A percentile compares a stretch with the other conserved stretches of the same genome.
Evolutionary conservation across 2,329 filamentous ascomycete species (phyloP).

Genomic region (Talaromyces atroroseus): DNA sequence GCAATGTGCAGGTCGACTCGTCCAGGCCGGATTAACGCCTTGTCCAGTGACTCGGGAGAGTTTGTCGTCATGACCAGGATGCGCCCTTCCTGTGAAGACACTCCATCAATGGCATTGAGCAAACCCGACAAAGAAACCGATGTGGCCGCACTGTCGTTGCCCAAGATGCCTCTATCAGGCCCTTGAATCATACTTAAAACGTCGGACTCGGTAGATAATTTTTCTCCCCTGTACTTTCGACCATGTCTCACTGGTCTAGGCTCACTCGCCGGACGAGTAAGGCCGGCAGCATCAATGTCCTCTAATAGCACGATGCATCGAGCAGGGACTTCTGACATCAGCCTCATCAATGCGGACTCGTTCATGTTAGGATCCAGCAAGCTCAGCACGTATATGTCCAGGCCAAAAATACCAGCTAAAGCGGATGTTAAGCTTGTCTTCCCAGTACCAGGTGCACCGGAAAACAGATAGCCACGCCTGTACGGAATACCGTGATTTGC

Average conservation of each 20-base stretch:
- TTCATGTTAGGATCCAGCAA: constrained; percentile 56
- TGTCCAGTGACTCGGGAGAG: constrained; percentile 64
- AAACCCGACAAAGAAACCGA: constrained; percentile 65
- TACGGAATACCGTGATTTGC: constrained; percentile 70
- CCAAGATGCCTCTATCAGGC: background rate
- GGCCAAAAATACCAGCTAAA: constrained; percentile 59
- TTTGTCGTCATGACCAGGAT: constrained; percentile 82
- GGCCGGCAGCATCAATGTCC: constrained; percentile 63
- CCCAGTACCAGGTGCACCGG: constrained; percentile 70
- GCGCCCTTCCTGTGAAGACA: constrained; percentile 70
- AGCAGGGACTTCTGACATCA: constrained; percentile 58
- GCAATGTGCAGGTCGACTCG: constrained; percentile 64
- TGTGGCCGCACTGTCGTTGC: constrained; percentile 16
- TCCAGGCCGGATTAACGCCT: constrained; percentile 66
- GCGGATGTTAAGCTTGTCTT: constrained; percentile 66
- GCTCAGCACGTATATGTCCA: constrained; percentile 61
- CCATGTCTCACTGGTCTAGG: background rate
- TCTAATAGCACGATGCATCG: constrained; percentile 63
- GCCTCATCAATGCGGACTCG: constrained; percentile 54
- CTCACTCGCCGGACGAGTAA: constrained; percentile 36
- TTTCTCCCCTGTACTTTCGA: background rate
- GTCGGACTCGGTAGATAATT: constrained; percentile 10
- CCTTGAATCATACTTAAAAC: background rate
- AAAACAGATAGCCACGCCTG: constrained; percentile 69
- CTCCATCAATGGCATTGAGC: constrained; percentile 76